phyloP scores from a whole-genome alignment of 2,329 filamentous ascomycete genomes.

The Epichloe amarillans region DNA sequence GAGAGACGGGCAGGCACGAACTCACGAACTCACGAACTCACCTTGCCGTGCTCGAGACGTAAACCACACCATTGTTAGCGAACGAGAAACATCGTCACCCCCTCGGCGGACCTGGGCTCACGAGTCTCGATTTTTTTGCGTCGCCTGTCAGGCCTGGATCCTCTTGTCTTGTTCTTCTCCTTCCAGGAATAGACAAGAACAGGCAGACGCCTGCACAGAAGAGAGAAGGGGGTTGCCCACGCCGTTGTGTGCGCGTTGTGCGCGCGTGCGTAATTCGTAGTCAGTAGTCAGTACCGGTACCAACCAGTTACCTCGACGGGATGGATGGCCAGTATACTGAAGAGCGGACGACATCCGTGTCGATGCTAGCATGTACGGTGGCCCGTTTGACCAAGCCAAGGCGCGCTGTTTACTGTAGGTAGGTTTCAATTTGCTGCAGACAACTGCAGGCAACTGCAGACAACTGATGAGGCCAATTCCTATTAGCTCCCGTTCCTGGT shows the following conservation, averaged over 20 bases:
- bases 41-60: neutral
- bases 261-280: neutral
- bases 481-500: slow-evolving; percentile 24
- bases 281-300: neutral
- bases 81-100: neutral
- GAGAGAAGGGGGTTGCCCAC: neutral
- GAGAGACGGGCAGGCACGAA: neutral
- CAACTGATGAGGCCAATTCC: slow-evolving; percentile 6
- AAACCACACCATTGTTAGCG: neutral
- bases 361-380: slow-evolving; percentile 5
- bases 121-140: neutral
- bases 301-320: no score
- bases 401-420: neutral
- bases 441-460: neutral
- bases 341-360: slow-evolving; percentile 1
- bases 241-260: neutral
- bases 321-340: neutral
- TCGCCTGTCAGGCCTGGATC: neutral
- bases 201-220: slow-evolving; percentile 27
- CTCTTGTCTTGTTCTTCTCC: slow-evolving; percentile 20
- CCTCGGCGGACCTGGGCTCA: neutral
- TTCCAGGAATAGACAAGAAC: slow-evolving; percentile 26
- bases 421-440: slow-evolving; percentile 5
- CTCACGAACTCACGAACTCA: no score
- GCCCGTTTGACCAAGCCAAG: slow-evolving; percentile 1